These are phyloP conservation scores for Penicillium riverlandense DNA, from an alignment of 495 filamentous ascomycete genomes.

Conservation along the genomic window DNA sequence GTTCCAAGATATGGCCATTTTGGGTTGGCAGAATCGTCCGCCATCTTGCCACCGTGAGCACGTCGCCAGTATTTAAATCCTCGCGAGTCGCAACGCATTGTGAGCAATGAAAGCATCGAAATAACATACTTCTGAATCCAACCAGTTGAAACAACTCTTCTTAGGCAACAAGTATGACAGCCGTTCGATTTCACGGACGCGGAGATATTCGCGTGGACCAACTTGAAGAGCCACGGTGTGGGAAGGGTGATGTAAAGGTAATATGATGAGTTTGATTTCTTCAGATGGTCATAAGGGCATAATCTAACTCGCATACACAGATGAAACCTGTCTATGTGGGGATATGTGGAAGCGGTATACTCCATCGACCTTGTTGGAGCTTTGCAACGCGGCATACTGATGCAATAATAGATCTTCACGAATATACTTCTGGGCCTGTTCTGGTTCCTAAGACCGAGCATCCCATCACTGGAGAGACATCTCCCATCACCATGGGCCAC, in stretches of 20 bases:
- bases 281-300: too few species aligned
- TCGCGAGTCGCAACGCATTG: too few species aligned
- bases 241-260: slow-evolving; percentile 11
- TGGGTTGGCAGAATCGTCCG: too few species aligned
- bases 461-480: slow-evolving; percentile 44
- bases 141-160: too few species aligned
- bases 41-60: too few species aligned
- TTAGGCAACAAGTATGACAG: background rate
- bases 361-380: background rate
- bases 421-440: slow-evolving; percentile 36
- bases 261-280: background rate
- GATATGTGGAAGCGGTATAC: slow-evolving; percentile 9
- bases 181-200: slow-evolving; percentile 10
- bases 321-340: slow-evolving; percentile 10
- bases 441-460: slow-evolving; percentile 46
- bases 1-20: too few species aligned
- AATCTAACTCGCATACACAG: background rate
- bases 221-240: slow-evolving; percentile 9
- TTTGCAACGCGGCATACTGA: too few species aligned
- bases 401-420: slow-evolving; percentile 6
- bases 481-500: slow-evolving; percentile 53
- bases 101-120: too few species aligned
- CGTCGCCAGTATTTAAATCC: too few species aligned
- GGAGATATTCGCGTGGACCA: slow-evolving; percentile 9
- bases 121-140: too few species aligned